Base-by-base conservation (phyloP, 106 monocot species). In the Dendrobium catenatum region DNA sequence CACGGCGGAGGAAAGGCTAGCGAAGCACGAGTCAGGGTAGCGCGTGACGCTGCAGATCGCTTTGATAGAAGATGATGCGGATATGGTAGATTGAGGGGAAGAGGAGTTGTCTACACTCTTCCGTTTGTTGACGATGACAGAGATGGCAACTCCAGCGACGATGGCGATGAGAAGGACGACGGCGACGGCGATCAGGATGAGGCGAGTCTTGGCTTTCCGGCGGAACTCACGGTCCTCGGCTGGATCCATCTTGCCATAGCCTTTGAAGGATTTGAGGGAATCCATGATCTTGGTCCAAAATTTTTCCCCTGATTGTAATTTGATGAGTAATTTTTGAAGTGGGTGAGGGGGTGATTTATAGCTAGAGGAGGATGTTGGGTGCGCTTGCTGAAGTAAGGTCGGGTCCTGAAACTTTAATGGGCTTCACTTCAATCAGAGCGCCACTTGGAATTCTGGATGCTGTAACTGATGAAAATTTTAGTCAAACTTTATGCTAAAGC, bases 21-120 rank as follows among this genome's bases (percentile, higher is more conserved):
- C 85, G 87, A 77, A 85, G 83, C 94, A 95, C 17, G 86, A 85
- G 48, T 68, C 64, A 11, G 89, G 89, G 81, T 91, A 85, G 33
- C 68, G 73, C 10, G 94, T 89, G 20, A 92, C 79, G 74, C 70
- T 83, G 86, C 94, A 94, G n/a, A 94, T 42, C 0, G 87, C 84
- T 79, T 86, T 91, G 55, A 94, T 86, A 11, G 87, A 89, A 49
- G 27, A 81, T 79, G 84, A 76, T n/a, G 58, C 0, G 13, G 86
- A 64, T 5, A 81, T 0, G 8, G 83, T 11, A 1, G 86, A 77
- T 5, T 77, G 11, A 27, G 81, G 16, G 7, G 37, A 13, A 4
- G 44, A 37, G 42, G 68, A 67, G 24, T 58, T 58, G 73, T 61
- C 37, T 16, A 72, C 22, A 51, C 67, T 31, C 20, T 66, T 37